phyloP scores from a whole-genome alignment of 2,329 filamentous ascomycete genomes.

The Epichloe coenophiala region DNA sequence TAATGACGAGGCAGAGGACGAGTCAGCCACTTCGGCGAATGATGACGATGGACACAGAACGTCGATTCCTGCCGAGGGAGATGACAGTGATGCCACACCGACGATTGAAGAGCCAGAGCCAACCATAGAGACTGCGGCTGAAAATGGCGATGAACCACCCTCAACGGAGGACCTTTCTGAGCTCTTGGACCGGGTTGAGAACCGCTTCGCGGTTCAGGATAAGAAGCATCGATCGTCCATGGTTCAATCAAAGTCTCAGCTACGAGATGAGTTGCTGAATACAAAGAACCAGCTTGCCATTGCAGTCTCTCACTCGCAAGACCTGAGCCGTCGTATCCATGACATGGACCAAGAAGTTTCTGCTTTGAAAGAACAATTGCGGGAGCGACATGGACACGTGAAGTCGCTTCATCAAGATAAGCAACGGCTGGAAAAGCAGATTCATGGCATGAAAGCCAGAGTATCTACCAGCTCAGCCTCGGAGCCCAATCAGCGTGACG shows the following conservation, averaged over 20 bases:
- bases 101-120: slow-evolving; percentile 7
- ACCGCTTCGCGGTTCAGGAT: slow-evolving; percentile 33
- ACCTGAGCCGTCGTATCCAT: slow-evolving; percentile 58
- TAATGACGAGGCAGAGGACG: slow-evolving; percentile 9
- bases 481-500: slow-evolving; percentile 17
- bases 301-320: slow-evolving; percentile 57
- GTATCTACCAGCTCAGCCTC: slow-evolving; percentile 29
- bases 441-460: slow-evolving; percentile 54
- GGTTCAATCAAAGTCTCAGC: slow-evolving; percentile 57
- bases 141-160: slow-evolving; percentile 8
- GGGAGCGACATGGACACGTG: slow-evolving; percentile 66
- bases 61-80: slow-evolving; percentile 1
- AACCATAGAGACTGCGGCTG: background rate
- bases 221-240: slow-evolving; percentile 29
- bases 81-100: slow-evolving; percentile 6
- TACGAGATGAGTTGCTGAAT: slow-evolving; percentile 62
- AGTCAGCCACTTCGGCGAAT: slow-evolving; percentile 10
- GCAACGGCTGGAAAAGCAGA: slow-evolving; percentile 67
- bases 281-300: slow-evolving; percentile 69
- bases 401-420: slow-evolving; percentile 69
- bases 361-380: slow-evolving; percentile 59
- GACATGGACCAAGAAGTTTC: slow-evolving; percentile 60
- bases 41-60: background rate
- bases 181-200: slow-evolving; percentile 40
- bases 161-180: slow-evolving; percentile 30